Evolutionary conservation across 495 filamentous ascomycete species (phyloP).

Genomic region (Talaromyces liani): DNA sequence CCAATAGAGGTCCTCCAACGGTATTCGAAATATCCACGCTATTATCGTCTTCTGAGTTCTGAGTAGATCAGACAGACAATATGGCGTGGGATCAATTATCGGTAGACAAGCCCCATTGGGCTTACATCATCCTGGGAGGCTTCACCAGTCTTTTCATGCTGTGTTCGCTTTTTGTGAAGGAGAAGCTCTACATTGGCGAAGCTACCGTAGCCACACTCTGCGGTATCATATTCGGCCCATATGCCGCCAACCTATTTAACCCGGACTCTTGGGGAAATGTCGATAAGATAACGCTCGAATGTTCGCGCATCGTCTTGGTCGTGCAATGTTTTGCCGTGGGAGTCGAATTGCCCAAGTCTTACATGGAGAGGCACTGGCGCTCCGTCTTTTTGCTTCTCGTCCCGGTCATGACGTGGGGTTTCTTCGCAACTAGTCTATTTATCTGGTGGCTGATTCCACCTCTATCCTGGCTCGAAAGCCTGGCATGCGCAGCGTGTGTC

Average conservation of each 20-base stretch:
- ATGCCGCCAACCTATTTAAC: constrained; percentile 86
- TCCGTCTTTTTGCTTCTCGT: constrained; percentile 83
- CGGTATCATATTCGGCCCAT: constrained; percentile 94
- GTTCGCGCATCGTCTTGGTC: constrained; percentile 93
- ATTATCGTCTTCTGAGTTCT: constrained; percentile 5
- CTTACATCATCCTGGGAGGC: constrained; percentile 95
- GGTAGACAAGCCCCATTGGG: constrained; percentile 92
- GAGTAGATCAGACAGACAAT: not conserved
- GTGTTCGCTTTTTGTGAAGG: constrained; percentile 95
- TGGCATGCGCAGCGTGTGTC: constrained; percentile 84
- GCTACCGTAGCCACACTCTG: constrained; percentile 94
- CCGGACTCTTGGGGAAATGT: constrained; percentile 82
- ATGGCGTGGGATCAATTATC: constrained; percentile 94
- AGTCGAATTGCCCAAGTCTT: constrained; percentile 92
- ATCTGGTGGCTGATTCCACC: constrained; percentile 89
- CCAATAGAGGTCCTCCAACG: not conserved
- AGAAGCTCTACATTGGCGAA: constrained; percentile 97
- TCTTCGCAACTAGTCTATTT: constrained; percentile 90
- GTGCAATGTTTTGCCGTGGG: constrained; percentile 99
- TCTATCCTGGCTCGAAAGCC: constrained; percentile 80
- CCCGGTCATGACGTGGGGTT: constrained; percentile 96
- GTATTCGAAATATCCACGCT: constrained; percentile 8
- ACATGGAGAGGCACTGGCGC: constrained; percentile 98
- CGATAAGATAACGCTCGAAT: constrained; percentile 94
- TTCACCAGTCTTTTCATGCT: constrained; percentile 99